These are phyloP conservation scores for Oemleria cerasiformis DNA, from an alignment of 306 rosid species.

Conservation along the genomic window DNA sequence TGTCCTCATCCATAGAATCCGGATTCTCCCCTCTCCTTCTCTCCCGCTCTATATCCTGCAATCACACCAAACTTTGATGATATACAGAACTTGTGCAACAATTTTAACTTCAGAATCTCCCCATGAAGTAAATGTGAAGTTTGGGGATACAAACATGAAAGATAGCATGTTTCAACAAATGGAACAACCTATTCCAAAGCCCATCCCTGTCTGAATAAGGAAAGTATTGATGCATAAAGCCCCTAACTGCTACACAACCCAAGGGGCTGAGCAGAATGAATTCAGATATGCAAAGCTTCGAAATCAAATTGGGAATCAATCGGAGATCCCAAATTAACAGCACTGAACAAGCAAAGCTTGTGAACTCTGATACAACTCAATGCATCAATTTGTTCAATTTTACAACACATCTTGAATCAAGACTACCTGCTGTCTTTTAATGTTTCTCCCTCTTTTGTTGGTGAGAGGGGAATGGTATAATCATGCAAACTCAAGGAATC, in stretches of 20 bases:
- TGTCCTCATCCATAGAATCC: conserved; percentile 54
- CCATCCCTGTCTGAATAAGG: neutral
- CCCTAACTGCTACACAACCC: neutral
- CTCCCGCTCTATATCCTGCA: conserved; percentile 52
- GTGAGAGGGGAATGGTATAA: neutral
- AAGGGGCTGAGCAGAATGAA: neutral
- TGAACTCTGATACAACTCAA: neutral
- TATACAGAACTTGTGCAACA: neutral
- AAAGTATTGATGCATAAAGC: neutral
- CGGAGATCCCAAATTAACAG: neutral
- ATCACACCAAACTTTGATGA: neutral
- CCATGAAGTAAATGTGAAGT: neutral
- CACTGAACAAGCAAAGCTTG: neutral
- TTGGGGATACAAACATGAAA: neutral
- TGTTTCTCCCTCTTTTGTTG: neutral
- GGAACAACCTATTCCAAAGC: neutral
- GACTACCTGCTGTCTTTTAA: neutral
- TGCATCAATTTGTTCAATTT: neutral
- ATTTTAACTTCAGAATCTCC: neutral
- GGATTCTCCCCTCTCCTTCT: conserved; percentile 46
- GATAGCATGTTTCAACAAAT: neutral
- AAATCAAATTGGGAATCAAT: neutral
- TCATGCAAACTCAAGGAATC: neutral
- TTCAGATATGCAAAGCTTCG: neutral
- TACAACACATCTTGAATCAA: neutral